Base-by-base conservation (phyloP, 176 grass and related monocot genomes). In the Phragmites australis region DNA sequence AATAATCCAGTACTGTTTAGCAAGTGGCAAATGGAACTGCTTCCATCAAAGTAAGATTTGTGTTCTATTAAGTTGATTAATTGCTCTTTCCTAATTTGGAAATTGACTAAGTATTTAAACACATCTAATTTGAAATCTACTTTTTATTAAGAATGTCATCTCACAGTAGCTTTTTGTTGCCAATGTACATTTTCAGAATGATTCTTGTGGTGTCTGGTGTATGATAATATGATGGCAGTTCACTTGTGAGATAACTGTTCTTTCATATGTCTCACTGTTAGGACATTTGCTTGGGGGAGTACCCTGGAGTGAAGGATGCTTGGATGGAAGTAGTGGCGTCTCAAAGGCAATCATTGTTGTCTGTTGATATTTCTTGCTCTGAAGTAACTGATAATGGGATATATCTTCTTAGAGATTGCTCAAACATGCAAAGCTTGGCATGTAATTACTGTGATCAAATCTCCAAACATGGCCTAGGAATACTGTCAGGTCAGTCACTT, bases 381-480 rank as follows among this genome's bases (percentile, higher is more conserved):
- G 96, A 99, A 32, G 88, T 99, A 62, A 89, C 92, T 42, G 88
- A 95, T 75, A 63, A 18, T 77, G 96, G 92, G 43, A 64, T 99
- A 63, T 75, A 67, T 85, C 65, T 87, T 70, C 86, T 99, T 41
- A 95, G 76, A 85, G 75, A 88, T 77, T 99, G 92, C 48, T 66
- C 86, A 81, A 90, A 77, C 26, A 70, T 99, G 25, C 88, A 99
- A 81, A 89, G 40, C 41, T 83, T 93, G 82, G 74, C 75, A 68
- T 99, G 87, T 82, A 93, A 99, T 81, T 99, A 95, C 37, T 99
- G 90, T 82, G 96, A 99, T 29, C 78, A 84, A 65, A 93, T 99
- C 12, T 95, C 90, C 19, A 79, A 95, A 78, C 18, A 69, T 64
- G 86, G 96, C 4, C 79, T 99, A 15, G 85, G 53, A 42, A 65